Evolutionary conservation across 1,139 yeast genomes (phyloP).

Genomic region (Blastobotrys elegans): DNA sequence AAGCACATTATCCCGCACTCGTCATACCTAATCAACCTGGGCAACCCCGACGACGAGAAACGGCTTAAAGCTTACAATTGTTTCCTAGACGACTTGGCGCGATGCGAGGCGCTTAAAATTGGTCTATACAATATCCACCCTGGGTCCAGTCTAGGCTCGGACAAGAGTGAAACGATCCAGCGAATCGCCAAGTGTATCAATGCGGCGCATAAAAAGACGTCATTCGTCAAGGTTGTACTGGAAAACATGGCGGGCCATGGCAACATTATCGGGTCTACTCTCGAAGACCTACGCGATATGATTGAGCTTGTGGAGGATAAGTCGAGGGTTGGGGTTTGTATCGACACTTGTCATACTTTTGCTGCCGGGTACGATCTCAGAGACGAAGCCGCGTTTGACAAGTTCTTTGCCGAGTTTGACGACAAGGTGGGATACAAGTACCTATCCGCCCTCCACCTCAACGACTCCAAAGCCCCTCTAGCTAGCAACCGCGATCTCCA

Average conservation of each 20-base stretch:
- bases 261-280: slow-evolving; percentile 74
- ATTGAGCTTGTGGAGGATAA: slow-evolving; percentile 75
- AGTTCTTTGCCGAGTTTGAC: slow-evolving; percentile 75
- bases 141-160: slow-evolving; percentile 71
- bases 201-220: slow-evolving; percentile 65
- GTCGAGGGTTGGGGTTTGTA: slow-evolving; percentile 82
- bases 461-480: slow-evolving; percentile 91
- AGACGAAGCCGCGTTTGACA: slow-evolving; percentile 49
- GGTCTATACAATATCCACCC: slow-evolving; percentile 94
- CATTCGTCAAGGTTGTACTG: slow-evolving; percentile 76
- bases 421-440: slow-evolving; percentile 66
- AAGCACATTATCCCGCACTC: slow-evolving; percentile 91
- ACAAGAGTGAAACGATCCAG: slow-evolving; percentile 57
- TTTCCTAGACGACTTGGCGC: slow-evolving; percentile 76
- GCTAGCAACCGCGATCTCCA: slow-evolving; percentile 90
- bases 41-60: slow-evolving; percentile 82
- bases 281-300: slow-evolving; percentile 71
- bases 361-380: slow-evolving; percentile 93
- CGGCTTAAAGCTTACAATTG: slow-evolving; percentile 69
- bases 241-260: slow-evolving; percentile 99
- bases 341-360: slow-evolving; percentile 92
- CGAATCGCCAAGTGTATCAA: slow-evolving; percentile 76
- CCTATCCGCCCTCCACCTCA: slow-evolving; percentile 75
- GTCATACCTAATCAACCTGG: slow-evolving; percentile 84
- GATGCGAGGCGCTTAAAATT: slow-evolving; percentile 82